Conservation (phyloP, 2,329 filamentous ascomycete genomes). For the Monilinia vaccinii-corymbosi region DNA sequence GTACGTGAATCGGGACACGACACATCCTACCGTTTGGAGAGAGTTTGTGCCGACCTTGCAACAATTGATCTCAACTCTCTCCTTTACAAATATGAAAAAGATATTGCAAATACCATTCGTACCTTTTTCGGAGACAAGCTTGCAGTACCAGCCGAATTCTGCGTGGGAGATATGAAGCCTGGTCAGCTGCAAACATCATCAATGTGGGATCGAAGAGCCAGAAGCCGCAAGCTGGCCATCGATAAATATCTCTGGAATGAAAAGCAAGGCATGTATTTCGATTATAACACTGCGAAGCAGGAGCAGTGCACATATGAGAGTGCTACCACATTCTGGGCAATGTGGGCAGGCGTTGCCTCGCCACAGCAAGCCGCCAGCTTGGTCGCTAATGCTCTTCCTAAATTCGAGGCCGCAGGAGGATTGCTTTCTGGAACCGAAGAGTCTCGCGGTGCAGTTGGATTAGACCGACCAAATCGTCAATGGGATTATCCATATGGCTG, state of each 20-base stretch:
- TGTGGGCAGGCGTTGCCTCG: constrained; percentile 87
- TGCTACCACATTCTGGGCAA: constrained; percentile 91
- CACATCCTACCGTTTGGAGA: constrained; percentile 87
- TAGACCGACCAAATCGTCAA: constrained; percentile 85
- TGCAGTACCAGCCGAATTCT: constrained; percentile 74
- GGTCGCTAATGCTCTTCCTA: constrained; percentile 72
- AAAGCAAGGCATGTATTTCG: constrained; percentile 90
- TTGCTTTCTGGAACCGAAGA: constrained; percentile 83
- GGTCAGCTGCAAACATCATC: constrained; percentile 73
- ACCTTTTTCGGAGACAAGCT: constrained; percentile 76
- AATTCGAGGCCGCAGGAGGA: constrained; percentile 81
- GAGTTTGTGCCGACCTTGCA: constrained; percentile 76
- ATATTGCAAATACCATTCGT: constrained; percentile 81
- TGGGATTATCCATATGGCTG: constrained; percentile 99
- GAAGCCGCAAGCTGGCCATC: constrained; percentile 73
- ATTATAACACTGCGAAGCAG: constrained; percentile 82
- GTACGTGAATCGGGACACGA: constrained; percentile 96
- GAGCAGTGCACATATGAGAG: constrained; percentile 78
- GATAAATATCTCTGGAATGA: constrained; percentile 94
- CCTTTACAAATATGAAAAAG: constrained; percentile 93
- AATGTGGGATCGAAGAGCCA: constrained; percentile 81
- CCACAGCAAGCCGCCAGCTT: constrained; percentile 79
- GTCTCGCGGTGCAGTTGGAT: constrained; percentile 69
- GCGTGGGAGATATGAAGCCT: constrained; percentile 54
- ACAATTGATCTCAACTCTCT: constrained; percentile 93